These are phyloP conservation scores for Cutaneotrichosporon mucoides DNA, from an alignment of 1,284 basidiomycete genomes.

Conservation along the genomic window DNA sequence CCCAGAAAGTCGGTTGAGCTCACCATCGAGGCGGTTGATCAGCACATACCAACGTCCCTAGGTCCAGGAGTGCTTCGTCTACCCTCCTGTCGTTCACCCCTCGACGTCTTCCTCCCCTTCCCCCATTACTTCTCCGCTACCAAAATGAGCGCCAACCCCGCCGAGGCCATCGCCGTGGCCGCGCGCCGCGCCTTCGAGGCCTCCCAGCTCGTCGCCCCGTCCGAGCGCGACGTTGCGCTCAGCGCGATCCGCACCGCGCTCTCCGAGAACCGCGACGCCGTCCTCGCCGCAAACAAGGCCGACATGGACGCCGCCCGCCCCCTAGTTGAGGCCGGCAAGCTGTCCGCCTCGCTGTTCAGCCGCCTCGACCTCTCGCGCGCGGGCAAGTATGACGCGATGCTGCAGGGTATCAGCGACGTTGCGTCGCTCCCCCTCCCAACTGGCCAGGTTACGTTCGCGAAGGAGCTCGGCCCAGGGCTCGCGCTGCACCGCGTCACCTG, in stretches of 20 bases:
- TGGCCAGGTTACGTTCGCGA: slow-evolving; percentile 81
- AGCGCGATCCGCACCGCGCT: slow-evolving; percentile 66
- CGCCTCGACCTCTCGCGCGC: slow-evolving; percentile 77
- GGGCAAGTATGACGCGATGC: slow-evolving; percentile 92
- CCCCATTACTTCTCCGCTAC: background rate
- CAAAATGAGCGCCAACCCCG: background rate
- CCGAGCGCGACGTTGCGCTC: slow-evolving; percentile 68
- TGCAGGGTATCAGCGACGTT: slow-evolving; percentile 85
- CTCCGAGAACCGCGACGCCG: slow-evolving; percentile 59
- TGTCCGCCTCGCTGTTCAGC: slow-evolving; percentile 75
- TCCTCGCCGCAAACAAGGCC: slow-evolving; percentile 71
- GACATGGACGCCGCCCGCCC: slow-evolving; percentile 74
- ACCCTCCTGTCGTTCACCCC: too few relatives aligned
- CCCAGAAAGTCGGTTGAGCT: background rate
- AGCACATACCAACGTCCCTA: background rate
- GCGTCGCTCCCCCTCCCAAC: slow-evolving; percentile 80
- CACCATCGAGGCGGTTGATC: background rate
- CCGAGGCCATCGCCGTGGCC: slow-evolving; percentile 57
- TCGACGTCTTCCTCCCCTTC: too few relatives aligned
- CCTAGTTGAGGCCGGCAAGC: slow-evolving; percentile 75
- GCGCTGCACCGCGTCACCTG: slow-evolving; percentile 93
- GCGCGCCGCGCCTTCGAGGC: slow-evolving; percentile 79
- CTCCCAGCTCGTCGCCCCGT: slow-evolving; percentile 69
- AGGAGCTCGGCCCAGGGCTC: slow-evolving; percentile 77
- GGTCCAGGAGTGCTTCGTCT: too few relatives aligned